Evolutionary conservation across 352 stramenopile species (phyloP), one percentile per base, ranked within the genome.

Genomic region (Peronospora destructor): DNA sequence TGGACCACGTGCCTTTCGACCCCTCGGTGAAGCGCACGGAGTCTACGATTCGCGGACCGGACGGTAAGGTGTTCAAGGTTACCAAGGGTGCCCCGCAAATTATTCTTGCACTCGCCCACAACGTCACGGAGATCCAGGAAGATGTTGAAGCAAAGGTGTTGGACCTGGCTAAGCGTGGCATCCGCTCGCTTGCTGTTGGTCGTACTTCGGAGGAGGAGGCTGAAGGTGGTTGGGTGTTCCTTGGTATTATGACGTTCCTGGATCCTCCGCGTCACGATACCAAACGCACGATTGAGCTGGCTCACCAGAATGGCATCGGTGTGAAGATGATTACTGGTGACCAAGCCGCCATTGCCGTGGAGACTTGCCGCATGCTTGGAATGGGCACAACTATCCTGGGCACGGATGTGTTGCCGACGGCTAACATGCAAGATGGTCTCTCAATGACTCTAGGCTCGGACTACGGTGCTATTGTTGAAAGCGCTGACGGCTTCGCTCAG

Each of bases 291-390:
- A 97, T 98, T 53, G 75, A 94, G 49, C 78, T 81, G 9, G 83
- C 94, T 19, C 75, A 96, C 45, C 59, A 90, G 47, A 83, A 90
- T 37, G 95, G 95, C 42, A 91, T 98, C 49, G 73, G 61, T n/a
- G 89, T 98, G 10, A 98, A 98, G 64, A 97, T 98, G 85, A 88
- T 98, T 54, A 98, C 95, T 0, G 95, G 95, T 37, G 95, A 98
- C 64, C 92, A 98, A 45, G 68, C 81, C 11, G 76, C 88, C 19
- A 97, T 98, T 62, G 95, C 92, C 6, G 78, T 93, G 14, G 90
- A 98, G 61, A 98, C 93, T 4, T 94, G 85, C 51, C 84, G 80
- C 19, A 72, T 86, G 61, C 69, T 98, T 25, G 87, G 79, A 44
- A 94, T 98, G 76, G 91, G 86, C 39, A 88, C 79, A 43, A 91